Percentiles rank a stretch among this genome's conserved stretches.
Evolutionary conservation across 1,284 basidiomycete species (phyloP).

Genomic region (Moesziomyces parantarcticus): DNA sequence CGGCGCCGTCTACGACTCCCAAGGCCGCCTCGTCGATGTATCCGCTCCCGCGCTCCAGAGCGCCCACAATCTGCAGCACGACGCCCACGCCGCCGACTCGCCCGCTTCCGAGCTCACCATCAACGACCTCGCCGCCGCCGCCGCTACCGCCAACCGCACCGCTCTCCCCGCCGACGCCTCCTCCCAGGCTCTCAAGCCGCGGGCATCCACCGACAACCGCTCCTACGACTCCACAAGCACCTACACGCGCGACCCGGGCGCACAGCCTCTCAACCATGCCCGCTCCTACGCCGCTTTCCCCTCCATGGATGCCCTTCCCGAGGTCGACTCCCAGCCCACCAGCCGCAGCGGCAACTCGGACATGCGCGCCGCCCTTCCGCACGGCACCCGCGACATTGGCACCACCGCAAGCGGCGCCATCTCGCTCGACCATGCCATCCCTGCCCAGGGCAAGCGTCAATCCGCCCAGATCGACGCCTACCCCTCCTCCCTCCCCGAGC

Average conservation of each 20-base stretch:
- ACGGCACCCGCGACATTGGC: slow-evolving; percentile 44
- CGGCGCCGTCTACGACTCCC: slow-evolving; percentile 59
- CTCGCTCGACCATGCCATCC: slow-evolving; percentile 45
- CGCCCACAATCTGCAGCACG: slow-evolving; percentile 8
- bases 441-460: slow-evolving; percentile 38
- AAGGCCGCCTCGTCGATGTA: slow-evolving; percentile 57
- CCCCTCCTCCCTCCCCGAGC: slow-evolving; percentile 21
- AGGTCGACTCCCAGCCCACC: slow-evolving; percentile 41
- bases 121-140: slow-evolving; percentile 13
- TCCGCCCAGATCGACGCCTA: slow-evolving; percentile 33
- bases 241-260: slow-evolving; percentile 21
- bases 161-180: slow-evolving; percentile 9
- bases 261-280: slow-evolving; percentile 42
- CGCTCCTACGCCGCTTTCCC: slow-evolving; percentile 47
- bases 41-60: slow-evolving; percentile 19
- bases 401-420: slow-evolving; percentile 52
- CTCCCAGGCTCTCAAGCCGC: slow-evolving; percentile 17
- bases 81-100: slow-evolving; percentile 2
- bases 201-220: slow-evolving; percentile 32
- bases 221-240: slow-evolving; percentile 49
- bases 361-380: slow-evolving; percentile 24
- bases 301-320: slow-evolving; percentile 48
- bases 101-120: slow-evolving; percentile 26
- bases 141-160: not conserved
- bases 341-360: slow-evolving; percentile 42